Conservation (phyloP, 2,329 filamentous ascomycete species). For the Nemania bipapillata region DNA sequence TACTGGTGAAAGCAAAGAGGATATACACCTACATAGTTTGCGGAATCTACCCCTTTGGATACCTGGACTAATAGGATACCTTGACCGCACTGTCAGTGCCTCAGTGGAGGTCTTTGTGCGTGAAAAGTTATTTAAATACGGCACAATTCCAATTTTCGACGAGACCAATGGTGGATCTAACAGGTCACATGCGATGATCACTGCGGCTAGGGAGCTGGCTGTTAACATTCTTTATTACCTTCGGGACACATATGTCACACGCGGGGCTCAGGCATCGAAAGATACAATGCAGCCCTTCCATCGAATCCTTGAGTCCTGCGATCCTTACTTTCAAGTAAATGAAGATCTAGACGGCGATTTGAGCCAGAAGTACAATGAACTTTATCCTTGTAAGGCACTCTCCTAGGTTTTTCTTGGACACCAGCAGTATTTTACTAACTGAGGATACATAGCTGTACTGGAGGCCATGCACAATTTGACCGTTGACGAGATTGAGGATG, state of each 20-base stretch:
- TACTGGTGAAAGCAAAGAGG: conserved; percentile 46
- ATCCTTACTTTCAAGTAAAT: conserved; percentile 54
- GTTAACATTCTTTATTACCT: conserved; percentile 60
- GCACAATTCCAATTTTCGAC: conserved; percentile 46
- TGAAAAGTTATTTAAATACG: conserved; percentile 57
- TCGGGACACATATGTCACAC: conserved; percentile 59
- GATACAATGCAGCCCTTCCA: conserved; percentile 58
- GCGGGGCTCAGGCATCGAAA: conserved; percentile 56
- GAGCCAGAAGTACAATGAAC: conserved; percentile 50
- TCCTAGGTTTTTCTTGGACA: not conserved
- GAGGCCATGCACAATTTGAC: conserved; percentile 65
- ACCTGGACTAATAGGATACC: conserved; percentile 62
- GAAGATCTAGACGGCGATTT: conserved; percentile 52
- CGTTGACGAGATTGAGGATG: conserved; percentile 68
- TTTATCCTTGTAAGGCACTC: conserved; percentile 53
- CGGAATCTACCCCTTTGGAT: conserved; percentile 60
- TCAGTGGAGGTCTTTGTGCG: conserved; percentile 59
- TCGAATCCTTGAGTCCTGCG: conserved; percentile 57
- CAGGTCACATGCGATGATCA: conserved; percentile 50
- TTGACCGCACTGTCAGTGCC: conserved; percentile 56
- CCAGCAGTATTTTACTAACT: conserved; percentile 30
- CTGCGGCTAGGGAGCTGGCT: conserved; percentile 57
- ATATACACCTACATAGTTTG: conserved; percentile 49
- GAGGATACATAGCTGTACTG: conserved; percentile 54
- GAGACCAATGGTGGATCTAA: conserved; percentile 50